Base-by-base conservation (phyloP, 495 filamentous ascomycete species). In the Choiromyces venosus region DNA sequence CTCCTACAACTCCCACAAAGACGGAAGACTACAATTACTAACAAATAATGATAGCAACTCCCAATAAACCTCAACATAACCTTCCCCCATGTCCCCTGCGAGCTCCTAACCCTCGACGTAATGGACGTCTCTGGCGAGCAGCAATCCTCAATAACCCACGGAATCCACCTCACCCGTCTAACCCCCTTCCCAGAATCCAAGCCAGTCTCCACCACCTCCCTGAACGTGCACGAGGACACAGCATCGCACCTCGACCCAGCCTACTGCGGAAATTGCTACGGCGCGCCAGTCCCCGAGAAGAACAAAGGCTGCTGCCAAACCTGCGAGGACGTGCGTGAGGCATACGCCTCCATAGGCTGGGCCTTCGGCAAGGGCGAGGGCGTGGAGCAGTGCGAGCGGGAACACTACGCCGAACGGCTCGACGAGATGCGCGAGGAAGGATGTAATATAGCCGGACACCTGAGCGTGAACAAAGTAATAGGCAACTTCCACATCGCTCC, bases 401-500 rank as follows among this genome's bases (percentile, higher is more conserved):
- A 99, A 83, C 93, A 96, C 82, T 99, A 97, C 82, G 86, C 87
- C 70, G 91, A 97, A 82, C 89, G 90, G 71, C 85, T 99, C 64
- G 91, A 94, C 79, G 89, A 88, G 71, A 94, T 97, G 84, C 88
- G 93, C 36, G 86, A 89, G 21, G 96, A 99, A 81, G 95, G 95
- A 37, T 99, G 95, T 83, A 93, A 96, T 37, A 91, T 99, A 73
- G 94, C 97, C 78, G 95, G 95, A 72, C 90, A 89, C 18, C 87
- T 99, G 73, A 91, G 92, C 38, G 95, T 99, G 65, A 99, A 98
- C 85, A 99, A 99, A 82, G 95, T 99, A 2, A 86, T 98, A 70
- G 95, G 95, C 64, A 99, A 99, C 84, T 99, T 99, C 88, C 95
- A 99, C 84, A 91, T 99, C 78, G 96, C 95, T 2, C 96, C 95